Conservation (phyloP, 192 early-diverging fungal genomes). For the Backusella liffmaniae region DNA sequence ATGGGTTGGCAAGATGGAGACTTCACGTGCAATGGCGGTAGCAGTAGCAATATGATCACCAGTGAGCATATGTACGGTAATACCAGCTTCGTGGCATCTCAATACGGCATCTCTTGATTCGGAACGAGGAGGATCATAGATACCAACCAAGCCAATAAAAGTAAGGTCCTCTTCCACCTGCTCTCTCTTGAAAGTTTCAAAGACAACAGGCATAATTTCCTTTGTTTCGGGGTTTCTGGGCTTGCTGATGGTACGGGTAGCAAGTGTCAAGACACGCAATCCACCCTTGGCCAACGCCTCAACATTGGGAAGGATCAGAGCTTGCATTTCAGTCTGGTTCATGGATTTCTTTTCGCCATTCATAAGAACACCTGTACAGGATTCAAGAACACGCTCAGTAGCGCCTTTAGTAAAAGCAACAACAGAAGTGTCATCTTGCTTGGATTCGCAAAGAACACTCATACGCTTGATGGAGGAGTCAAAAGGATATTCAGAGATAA, state of each 20-base stretch:
- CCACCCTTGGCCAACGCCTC: conserved; percentile 72
- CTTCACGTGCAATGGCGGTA: conserved; percentile 85
- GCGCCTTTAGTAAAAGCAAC: conserved; percentile 80
- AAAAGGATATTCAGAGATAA: conserved; percentile 68
- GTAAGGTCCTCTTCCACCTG: conserved; percentile 68
- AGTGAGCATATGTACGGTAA: conserved; percentile 95
- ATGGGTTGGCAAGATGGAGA: conserved; percentile 69
- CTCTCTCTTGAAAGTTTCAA: conserved; percentile 46
- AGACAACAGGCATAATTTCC: conserved; percentile 12
- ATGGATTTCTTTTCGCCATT: conserved; percentile 31
- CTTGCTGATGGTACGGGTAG: conserved; percentile 42
- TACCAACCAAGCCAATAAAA: conserved; percentile 87
- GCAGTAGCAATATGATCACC: conserved; percentile 94
- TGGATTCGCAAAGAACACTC: conserved; percentile 72
- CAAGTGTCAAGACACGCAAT: conserved; percentile 84
- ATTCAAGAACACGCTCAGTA: conserved; percentile 80
- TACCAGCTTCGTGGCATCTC: conserved; percentile 86
- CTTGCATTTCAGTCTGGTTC: conserved; percentile 27
- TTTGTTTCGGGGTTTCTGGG: conserved; percentile 29
- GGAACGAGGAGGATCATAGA: conserved; percentile 88
- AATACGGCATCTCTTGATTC: conserved; percentile 67
- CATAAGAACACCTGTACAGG: conserved; percentile 58
- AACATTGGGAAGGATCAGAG: conserved; percentile 56
- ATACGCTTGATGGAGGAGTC: conserved; percentile 86
- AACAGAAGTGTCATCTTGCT: conserved; percentile 46